Evolutionary conservation across 805 yeast species (phyloP).

Genomic region (Lachancea thermotolerans): DNA sequence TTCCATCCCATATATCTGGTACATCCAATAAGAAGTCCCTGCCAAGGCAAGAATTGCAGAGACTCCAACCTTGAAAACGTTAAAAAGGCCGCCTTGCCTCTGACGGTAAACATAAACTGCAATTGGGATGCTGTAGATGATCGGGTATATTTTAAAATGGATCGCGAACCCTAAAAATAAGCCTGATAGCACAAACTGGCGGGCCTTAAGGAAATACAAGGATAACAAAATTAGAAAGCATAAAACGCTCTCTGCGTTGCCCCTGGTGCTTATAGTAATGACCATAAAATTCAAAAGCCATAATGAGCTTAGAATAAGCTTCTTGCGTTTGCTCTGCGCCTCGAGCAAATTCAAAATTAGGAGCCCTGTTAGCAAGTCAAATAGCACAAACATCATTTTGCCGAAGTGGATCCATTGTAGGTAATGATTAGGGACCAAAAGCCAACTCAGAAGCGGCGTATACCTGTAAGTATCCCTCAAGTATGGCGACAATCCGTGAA

Average conservation of each 20-base stretch:
- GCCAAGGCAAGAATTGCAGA: conserved; percentile 40
- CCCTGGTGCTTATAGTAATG: conserved; percentile 83
- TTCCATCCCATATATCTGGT: conserved; percentile 60
- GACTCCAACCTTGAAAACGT: conserved; percentile 37
- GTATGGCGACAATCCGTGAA: conserved; percentile 62
- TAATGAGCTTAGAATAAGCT: conserved; percentile 44
- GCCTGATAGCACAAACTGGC: conserved; percentile 34
- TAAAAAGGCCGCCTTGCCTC: conserved; percentile 18
- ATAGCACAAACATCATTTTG: conserved; percentile 63
- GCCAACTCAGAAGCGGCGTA: conserved; percentile 86
- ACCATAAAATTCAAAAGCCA: conserved; percentile 97
- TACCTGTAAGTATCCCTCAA: conserved; percentile 83
- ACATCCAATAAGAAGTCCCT: conserved; percentile 53
- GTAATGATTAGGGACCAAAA: conserved; percentile 59
- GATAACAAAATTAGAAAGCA: conserved; percentile 67
- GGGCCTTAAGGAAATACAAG: conserved; percentile 39
- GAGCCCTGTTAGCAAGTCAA: conserved; percentile 78
- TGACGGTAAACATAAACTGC: conserved; percentile 34
- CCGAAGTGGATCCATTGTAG: conserved; percentile 59
- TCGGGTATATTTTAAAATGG: conserved; percentile 88
- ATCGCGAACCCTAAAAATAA: conserved; percentile 66
- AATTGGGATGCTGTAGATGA: conserved; percentile 72
- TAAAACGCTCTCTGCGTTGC: conserved; percentile 84
- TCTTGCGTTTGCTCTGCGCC: conserved; percentile 19
- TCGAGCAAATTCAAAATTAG: conserved; percentile 42